Evolutionary conservation across 169 alveolate genomes (phyloP), one percentile per base, ranked within the genome.

Genomic region (Plasmodium adleri): DNA sequence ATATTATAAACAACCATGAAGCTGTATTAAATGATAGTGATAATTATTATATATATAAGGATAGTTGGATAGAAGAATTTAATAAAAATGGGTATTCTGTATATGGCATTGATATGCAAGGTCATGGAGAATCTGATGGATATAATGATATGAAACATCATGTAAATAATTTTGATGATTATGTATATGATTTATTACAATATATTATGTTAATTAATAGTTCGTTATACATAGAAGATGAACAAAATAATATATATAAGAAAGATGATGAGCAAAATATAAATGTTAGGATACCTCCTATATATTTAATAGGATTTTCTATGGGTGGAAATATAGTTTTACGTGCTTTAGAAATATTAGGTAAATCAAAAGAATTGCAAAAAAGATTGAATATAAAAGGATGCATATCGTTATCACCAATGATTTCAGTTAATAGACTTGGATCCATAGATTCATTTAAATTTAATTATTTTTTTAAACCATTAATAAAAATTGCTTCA

Each of bases 301-400:
- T 80, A 39, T 88, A 88, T 86, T 68, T 93, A 12, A 73, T 74
- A 54, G 96, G 96, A 4, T 47, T 91, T 13, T 88, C 94, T 24
- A 93, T 93, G 96, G 96, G 96, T 1, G 96, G 96, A 13, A 91
- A 91, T 88, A 91, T 93, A 13, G 94, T 88, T 15, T 60, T 91
- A 32, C 20, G 95, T n/a, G 39, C 60, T n/a, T 73, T 89, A 58
- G 92, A 91, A 59, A 73, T 75, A 12, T 56, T 80, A 32, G 56
- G 71, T 15, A 74, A 62, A 26, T 75, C 91, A 52, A 74, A 62
- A 70, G 72, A 64, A 49, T 75, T 71, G 24, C 59, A 39, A 9
- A 43, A 45, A 4, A 78, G 59, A 28, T 47, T 73, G 43, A 87
- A 91, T 60, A 75, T 93, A 54, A 93, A 75, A 63, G 96, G 94